A percentile compares a stretch with the other conserved stretches of the same genome.
Evolutionary conservation across 129 eudicot species (phyloP).

Genomic region (Sambucus nigra): DNA sequence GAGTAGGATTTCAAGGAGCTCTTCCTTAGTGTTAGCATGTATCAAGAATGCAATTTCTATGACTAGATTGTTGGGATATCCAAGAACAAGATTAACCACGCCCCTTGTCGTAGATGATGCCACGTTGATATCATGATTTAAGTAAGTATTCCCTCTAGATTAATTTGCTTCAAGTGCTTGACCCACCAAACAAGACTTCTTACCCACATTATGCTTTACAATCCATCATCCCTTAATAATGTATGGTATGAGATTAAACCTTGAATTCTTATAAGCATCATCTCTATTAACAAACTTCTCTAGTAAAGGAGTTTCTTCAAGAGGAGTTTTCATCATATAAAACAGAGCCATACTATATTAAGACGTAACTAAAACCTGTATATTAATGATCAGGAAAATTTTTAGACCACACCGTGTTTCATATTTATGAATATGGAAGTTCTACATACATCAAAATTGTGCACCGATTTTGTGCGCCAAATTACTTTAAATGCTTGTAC

Average conservation of each 20-base stretch:
- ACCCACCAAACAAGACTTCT: constrained; percentile 84
- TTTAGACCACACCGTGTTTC: constrained; percentile 60
- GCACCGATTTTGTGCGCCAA: too few relatives aligned
- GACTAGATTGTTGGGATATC: constrained; percentile 71
- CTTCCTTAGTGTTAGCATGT: constrained; percentile 71
- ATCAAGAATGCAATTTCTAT: constrained; percentile 76
- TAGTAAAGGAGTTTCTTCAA: constrained; percentile 47
- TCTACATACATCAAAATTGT: too few relatives aligned
- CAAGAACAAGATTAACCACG: constrained; percentile 78
- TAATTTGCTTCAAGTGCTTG: constrained; percentile 75
- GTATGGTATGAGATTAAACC: constrained; percentile 92
- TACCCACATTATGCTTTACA: constrained; percentile 93
- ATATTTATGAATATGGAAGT: constrained; percentile 76
- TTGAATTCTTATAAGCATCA: constrained; percentile 74
- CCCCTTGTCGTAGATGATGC: constrained; percentile 93
- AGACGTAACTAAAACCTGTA: constrained; percentile 79
- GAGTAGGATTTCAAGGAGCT: constrained; percentile 77
- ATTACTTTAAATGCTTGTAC: too few relatives aligned
- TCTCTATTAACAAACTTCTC: constrained; percentile 80
- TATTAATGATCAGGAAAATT: constrained; percentile 65
- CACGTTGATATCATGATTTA: constrained; percentile 76
- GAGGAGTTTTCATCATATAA: constrained; percentile 72
- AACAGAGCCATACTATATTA: constrained; percentile 53
- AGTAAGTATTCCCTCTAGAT: constrained; percentile 59
- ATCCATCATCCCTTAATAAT: constrained; percentile 94